phyloP scores from a whole-genome alignment of 371 early-diverging fungal species.

The Gilbertella persicaria region DNA sequence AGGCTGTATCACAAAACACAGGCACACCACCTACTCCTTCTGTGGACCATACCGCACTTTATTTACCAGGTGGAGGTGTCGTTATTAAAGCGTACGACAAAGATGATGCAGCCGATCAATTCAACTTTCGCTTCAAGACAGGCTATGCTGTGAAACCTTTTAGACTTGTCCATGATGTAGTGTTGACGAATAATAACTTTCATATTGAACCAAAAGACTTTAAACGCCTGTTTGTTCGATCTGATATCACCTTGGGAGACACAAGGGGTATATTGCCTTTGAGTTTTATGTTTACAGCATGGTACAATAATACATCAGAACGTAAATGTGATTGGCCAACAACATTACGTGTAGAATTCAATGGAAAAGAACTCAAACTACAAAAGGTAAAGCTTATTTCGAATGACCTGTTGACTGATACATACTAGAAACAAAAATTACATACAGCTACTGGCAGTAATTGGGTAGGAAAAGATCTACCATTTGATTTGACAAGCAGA shows the following conservation, averaged over 20 bases:
- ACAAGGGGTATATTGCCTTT: conserved; percentile 14
- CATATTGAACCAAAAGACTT: background rate
- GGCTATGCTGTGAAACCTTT: conserved; percentile 19
- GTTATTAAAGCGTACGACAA: background rate
- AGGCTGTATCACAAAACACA: background rate
- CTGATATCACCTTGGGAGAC: background rate
- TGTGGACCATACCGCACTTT: background rate
- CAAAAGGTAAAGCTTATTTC: conserved; percentile 33
- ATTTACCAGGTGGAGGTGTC: background rate
- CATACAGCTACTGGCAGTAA: conserved; percentile 14
- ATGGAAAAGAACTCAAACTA: conserved; percentile 12
- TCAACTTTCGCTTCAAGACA: background rate
- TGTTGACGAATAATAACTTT: conserved; percentile 4
- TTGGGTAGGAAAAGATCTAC: conserved; percentile 37
- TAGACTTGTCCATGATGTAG: conserved; percentile 20
- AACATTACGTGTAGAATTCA: conserved; percentile 17
- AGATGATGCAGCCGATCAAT: background rate
- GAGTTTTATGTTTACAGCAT: conserved; percentile 24
- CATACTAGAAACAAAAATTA: conserved; percentile 4
- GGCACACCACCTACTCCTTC: background rate
- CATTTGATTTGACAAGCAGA: conserved; percentile 25
- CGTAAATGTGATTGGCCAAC: conserved; percentile 45
- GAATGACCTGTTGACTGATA: background rate
- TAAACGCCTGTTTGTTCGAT: background rate
- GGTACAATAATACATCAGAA: conserved; percentile 14